Conservation (phyloP, 176 grass and related monocot genomes). For the Otatea glauca region DNA sequence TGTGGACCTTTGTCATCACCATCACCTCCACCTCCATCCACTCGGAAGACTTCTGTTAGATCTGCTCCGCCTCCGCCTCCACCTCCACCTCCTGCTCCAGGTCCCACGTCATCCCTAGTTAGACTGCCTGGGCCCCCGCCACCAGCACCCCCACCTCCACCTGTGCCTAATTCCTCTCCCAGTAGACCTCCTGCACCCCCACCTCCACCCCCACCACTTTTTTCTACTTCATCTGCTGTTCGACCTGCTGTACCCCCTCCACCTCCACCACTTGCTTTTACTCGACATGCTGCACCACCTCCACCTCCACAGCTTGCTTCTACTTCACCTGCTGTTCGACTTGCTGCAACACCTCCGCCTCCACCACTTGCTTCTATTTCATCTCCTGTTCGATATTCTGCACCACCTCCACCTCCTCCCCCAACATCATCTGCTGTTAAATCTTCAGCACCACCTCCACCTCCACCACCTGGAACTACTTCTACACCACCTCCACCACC, state of each 20-base stretch:
- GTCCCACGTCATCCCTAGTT: constrained; percentile 5
- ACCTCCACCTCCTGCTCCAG: constrained; percentile 9
- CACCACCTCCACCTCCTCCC: constrained; percentile 51
- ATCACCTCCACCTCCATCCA: constrained; percentile 36
- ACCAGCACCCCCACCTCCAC: constrained; percentile 26
- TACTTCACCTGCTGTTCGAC: constrained; percentile 43
- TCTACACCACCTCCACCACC: constrained; percentile 35
- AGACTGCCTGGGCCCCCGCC: not conserved
- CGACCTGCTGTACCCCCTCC: constrained; percentile 44
- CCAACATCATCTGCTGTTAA: constrained; percentile 33
- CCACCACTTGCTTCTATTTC: constrained; percentile 46
- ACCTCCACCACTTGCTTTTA: constrained; percentile 27
- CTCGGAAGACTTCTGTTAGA: constrained; percentile 28
- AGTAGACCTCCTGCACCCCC: constrained; percentile 38
- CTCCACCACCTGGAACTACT: constrained; percentile 45
- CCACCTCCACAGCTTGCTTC: constrained; percentile 47
- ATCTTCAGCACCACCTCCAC: constrained; percentile 39
- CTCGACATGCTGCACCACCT: constrained; percentile 38
- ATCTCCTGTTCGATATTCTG: constrained; percentile 37
- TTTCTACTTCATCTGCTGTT: constrained; percentile 35
- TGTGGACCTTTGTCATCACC: constrained; percentile 25
- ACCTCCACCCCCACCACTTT: constrained; percentile 36
- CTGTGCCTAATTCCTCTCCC: constrained; percentile 20
- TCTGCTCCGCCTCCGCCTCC: not conserved
- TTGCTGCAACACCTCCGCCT: constrained; percentile 36